phyloP scores from a whole-genome alignment of 257 asterid genomes.

The Solanum bulbocastanum region DNA sequence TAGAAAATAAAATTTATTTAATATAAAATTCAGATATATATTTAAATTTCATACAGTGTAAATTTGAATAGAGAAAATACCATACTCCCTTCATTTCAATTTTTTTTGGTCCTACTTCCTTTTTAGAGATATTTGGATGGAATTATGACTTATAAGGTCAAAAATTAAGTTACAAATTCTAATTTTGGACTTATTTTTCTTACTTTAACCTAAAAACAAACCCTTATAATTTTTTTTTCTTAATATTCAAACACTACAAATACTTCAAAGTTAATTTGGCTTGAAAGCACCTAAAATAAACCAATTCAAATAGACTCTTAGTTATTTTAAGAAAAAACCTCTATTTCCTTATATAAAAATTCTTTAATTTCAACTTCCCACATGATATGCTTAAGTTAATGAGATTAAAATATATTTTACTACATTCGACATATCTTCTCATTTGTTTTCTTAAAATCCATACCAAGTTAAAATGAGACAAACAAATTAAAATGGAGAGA shows the following conservation, averaged over 20 bases:
- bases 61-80: background rate
- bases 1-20: too few species aligned
- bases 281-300: background rate
- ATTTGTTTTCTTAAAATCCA: background rate
- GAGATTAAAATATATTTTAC: background rate
- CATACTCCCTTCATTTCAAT: background rate
- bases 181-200: too few species aligned
- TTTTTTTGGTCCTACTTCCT: background rate
- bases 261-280: background rate
- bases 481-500: too few species aligned
- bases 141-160: too few species aligned
- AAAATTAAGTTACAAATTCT: too few species aligned
- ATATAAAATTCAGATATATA: too few species aligned
- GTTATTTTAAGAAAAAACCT: too few species aligned
- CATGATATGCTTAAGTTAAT: too few species aligned
- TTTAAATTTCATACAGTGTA: background rate
- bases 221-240: background rate
- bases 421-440: background rate
- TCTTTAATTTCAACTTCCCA: background rate
- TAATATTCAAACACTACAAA: background rate
- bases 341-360: too few species aligned
- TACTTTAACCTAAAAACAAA: too few species aligned
- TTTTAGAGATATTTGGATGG: background rate
- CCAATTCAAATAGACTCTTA: background rate
- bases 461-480: background rate